These are phyloP conservation scores for Aspergillus sp. DNA, from an alignment of 2,329 filamentous ascomycete species.

Conservation along the genomic window DNA sequence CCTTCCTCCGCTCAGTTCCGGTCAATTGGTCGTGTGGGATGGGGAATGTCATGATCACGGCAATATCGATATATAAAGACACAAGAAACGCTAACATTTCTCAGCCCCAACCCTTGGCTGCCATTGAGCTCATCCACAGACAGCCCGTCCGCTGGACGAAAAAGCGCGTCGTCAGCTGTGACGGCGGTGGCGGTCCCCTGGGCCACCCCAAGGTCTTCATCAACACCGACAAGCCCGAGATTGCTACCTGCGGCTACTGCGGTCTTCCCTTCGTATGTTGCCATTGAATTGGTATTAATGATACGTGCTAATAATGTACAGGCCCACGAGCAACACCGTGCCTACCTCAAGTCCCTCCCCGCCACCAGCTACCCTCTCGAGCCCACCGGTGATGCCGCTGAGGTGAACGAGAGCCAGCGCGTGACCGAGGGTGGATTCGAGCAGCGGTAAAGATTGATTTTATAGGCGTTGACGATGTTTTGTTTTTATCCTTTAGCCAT, in stretches of 20 bases:
- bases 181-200: slow-evolving; percentile 85
- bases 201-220: slow-evolving; percentile 95
- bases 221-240: slow-evolving; percentile 96
- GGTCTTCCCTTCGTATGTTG: slow-evolving; percentile 85
- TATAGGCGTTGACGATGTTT: slow-evolving; percentile 39
- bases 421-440: slow-evolving; percentile 61
- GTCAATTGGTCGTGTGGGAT: no score
- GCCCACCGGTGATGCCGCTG: slow-evolving; percentile 59
- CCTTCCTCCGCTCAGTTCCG: no score
- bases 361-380: slow-evolving; percentile 78
- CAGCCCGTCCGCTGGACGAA: slow-evolving; percentile 93
- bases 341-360: slow-evolving; percentile 79
- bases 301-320: slow-evolving; percentile 41
- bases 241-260: slow-evolving; percentile 87
- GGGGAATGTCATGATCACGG: no score
- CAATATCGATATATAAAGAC: not conserved
- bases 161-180: slow-evolving; percentile 77
- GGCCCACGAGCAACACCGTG: slow-evolving; percentile 88
- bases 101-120: slow-evolving; percentile 83
- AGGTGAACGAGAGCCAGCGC: slow-evolving; percentile 60
- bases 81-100: not conserved
- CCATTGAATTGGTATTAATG: not conserved
- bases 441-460: slow-evolving; percentile 55
- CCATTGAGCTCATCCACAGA: slow-evolving; percentile 94
- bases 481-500: slow-evolving; percentile 29